phyloP scores from a whole-genome alignment of 129 eudicot species.

The Lactuca sativa region DNA sequence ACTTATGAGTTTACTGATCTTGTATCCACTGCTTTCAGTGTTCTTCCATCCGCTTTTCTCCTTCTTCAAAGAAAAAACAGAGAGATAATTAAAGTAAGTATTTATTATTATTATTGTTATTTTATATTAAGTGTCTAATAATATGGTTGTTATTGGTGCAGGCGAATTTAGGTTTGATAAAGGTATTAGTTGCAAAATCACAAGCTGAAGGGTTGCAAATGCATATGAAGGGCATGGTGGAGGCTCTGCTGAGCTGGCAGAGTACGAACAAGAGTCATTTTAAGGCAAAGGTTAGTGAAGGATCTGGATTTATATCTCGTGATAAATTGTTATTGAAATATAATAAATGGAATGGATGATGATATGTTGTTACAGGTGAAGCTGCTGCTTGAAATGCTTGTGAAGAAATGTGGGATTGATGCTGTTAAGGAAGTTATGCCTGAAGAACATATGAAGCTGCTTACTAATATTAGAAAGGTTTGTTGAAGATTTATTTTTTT shows the following conservation, averaged over 20 bases:
- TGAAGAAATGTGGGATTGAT: conserved; percentile 90
- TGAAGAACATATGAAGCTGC: conserved; percentile 93
- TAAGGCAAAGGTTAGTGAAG: conserved; percentile 71
- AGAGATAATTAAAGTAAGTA: conserved; percentile 72
- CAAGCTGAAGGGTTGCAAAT: conserved; percentile 71
- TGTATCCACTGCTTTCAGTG: conserved; percentile 62
- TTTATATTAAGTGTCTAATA: conserved; percentile 15
- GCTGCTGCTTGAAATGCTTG: conserved; percentile 86
- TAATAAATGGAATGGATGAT: not conserved
- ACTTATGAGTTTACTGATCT: conserved; percentile 96
- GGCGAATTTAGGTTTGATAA: conserved; percentile 92
- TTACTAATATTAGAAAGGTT: conserved; percentile 95
- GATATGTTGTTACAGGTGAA: conserved; percentile 57
- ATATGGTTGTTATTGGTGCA: conserved; percentile 29
- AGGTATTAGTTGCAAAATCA: conserved; percentile 95
- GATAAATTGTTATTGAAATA: not conserved
- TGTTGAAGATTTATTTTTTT: not conserved
- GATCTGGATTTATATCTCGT: not conserved
- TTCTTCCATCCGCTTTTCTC: conserved; percentile 84
- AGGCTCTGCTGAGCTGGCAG: conserved; percentile 81
- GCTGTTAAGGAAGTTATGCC: conserved; percentile 96
- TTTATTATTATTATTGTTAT: no score
- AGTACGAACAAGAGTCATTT: conserved; percentile 81
- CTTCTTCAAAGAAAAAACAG: conserved; percentile 83
- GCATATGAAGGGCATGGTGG: conserved; percentile 73